Percentiles rank a stretch among this genome's conserved stretches.
Conservation (phyloP, 129 eudicot genomes). For the Scalesia atractyloides region DNA sequence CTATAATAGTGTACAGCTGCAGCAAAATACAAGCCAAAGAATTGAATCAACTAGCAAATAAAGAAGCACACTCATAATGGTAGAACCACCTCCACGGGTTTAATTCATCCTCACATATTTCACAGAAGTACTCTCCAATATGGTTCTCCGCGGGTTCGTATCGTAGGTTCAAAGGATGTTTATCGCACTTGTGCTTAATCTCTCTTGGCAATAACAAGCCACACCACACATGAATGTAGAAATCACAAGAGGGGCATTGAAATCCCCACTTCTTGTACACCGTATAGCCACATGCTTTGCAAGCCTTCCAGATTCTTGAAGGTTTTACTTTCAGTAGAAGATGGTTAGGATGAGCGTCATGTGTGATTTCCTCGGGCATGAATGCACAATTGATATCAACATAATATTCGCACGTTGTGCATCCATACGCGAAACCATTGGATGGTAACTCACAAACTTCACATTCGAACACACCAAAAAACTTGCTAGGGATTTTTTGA, state of each 20-base stretch:
- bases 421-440: conserved; percentile 13
- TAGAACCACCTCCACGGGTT: too few relatives aligned
- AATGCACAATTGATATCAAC: not conserved
- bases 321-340: not conserved
- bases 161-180: conserved; percentile 13
- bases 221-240: not conserved
- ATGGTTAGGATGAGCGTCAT: not conserved
- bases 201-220: not conserved
- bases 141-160: conserved; percentile 13
- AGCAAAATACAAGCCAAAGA: too few relatives aligned
- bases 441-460: not conserved
- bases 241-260: not conserved
- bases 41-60: too few relatives aligned
- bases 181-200: conserved; percentile 9
- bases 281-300: not conserved
- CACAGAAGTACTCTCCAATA: not conserved
- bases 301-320: not conserved
- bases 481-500: too few relatives aligned
- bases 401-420: not conserved
- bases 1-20: too few relatives aligned
- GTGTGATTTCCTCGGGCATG: not conserved
- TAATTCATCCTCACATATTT: too few relatives aligned
- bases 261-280: not conserved
- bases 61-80: too few relatives aligned
- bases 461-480: too few relatives aligned